These are phyloP conservation scores for Hypsizygus marmoreus DNA, from an alignment of 768 basidiomycete species.

Conservation along the genomic window DNA sequence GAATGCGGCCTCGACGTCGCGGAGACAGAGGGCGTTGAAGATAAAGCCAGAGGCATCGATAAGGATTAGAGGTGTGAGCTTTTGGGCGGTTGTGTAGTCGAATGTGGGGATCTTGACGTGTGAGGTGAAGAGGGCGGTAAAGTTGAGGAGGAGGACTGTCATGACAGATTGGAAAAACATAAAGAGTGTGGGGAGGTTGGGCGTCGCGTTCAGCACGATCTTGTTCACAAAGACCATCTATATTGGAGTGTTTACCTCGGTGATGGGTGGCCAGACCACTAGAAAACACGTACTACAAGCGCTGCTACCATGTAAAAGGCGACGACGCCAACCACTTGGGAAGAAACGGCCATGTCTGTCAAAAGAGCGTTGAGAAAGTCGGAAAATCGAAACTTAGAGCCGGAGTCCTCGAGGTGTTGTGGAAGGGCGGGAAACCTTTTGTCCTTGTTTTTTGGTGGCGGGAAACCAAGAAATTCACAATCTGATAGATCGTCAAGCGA, in stretches of 20 bases:
- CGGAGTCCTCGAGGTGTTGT: too few species aligned
- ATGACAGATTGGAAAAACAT: slow-evolving; percentile 32
- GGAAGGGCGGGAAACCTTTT: too few species aligned
- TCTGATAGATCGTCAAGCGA: too few species aligned
- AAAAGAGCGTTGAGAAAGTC: too few species aligned
- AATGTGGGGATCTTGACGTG: slow-evolving; percentile 27
- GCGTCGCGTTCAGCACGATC: slow-evolving; percentile 26
- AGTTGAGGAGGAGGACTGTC: slow-evolving; percentile 26
- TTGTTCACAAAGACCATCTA: slow-evolving; percentile 76
- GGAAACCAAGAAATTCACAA: too few species aligned
- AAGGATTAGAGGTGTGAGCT: slow-evolving; percentile 30
- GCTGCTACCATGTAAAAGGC: slow-evolving; percentile 71
- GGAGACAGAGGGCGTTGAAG: slow-evolving; percentile 26
- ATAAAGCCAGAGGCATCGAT: slow-evolving; percentile 40
- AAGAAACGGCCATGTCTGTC: slow-evolving; percentile 19
- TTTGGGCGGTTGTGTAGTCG: slow-evolving; percentile 18
- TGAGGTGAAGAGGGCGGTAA: slow-evolving; percentile 22
- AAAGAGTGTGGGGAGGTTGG: slow-evolving; percentile 30
- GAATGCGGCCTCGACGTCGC: slow-evolving; percentile 72
- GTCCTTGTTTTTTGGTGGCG: too few species aligned
- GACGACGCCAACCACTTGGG: slow-evolving; percentile 41
- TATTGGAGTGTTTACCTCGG: too few species aligned
- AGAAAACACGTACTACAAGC: slow-evolving; percentile 53
- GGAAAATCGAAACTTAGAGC: too few species aligned
- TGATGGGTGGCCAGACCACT: neutral